Conservation (phyloP, 164 flowering plant species). For the Echeveria elegans region DNA sequence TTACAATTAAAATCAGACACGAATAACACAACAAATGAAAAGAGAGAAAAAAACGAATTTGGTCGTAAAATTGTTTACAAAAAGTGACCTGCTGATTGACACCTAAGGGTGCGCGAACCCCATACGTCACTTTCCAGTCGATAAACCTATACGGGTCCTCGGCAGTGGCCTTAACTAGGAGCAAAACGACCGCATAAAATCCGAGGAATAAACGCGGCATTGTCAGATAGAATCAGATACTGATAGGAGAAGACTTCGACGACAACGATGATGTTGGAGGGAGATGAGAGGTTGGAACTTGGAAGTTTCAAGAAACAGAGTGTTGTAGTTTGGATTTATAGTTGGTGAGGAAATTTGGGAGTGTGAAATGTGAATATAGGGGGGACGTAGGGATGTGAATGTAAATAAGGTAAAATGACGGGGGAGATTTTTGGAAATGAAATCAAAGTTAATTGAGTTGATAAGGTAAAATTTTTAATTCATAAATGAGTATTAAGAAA, state of each 20-base stretch:
- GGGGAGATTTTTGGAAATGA: neutral
- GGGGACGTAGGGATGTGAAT: no score
- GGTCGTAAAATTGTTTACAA: neutral
- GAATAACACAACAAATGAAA: neutral
- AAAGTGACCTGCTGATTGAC: neutral
- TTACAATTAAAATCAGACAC: neutral
- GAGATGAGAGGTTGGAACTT: neutral
- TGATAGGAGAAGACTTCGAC: neutral
- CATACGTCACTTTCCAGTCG: neutral
- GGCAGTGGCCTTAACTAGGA: neutral
- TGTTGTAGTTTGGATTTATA: neutral
- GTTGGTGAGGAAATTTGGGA: neutral
- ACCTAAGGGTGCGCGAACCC: neutral
- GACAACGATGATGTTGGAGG: neutral
- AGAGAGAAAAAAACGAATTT: neutral
- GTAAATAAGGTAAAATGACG: neutral
- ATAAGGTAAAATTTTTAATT: neutral
- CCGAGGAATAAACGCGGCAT: neutral
- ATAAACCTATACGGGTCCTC: slow-evolving; percentile 1
- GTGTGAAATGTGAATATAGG: neutral
- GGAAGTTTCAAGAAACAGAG: neutral
- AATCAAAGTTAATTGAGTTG: neutral
- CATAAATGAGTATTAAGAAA: neutral
- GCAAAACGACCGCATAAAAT: neutral
- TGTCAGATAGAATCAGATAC: no score